These are phyloP conservation scores for Fusarium continuum DNA, from an alignment of 2,329 filamentous ascomycete genomes.

Conservation along the genomic window DNA sequence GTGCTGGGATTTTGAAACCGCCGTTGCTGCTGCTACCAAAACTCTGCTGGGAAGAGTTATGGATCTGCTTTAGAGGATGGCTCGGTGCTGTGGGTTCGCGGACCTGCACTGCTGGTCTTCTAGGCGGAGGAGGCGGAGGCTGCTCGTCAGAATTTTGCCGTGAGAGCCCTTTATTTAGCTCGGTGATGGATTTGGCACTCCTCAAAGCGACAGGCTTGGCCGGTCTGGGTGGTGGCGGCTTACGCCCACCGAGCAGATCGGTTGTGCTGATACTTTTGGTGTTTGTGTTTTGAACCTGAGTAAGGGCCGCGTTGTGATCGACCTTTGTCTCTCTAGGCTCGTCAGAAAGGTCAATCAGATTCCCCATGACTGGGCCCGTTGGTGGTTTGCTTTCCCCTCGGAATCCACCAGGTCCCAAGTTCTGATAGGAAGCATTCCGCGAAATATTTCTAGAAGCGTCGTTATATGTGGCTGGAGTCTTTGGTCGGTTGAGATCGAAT, in stretches of 20 bases:
- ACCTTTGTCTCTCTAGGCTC: conserved; percentile 55
- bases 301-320: conserved; percentile 48
- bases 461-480: conserved; percentile 42
- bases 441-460: conserved; percentile 33
- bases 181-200: conserved; percentile 51
- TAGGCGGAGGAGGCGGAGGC: conserved; percentile 49
- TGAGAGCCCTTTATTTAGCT: conserved; percentile 37
- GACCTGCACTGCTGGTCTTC: conserved; percentile 44
- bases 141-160: conserved; percentile 27
- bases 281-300: conserved; percentile 42
- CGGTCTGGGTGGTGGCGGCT: conserved; percentile 63
- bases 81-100: conserved; percentile 39
- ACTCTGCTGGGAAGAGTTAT: conserved; percentile 52
- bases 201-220: conserved; percentile 66
- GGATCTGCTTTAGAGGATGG: conserved; percentile 54
- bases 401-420: conserved; percentile 31
- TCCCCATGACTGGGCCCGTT: conserved; percentile 59
- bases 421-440: conserved; percentile 41
- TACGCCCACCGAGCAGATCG: conserved; percentile 46
- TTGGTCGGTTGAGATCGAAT: conserved; percentile 46
- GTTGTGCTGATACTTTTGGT: conserved; percentile 40
- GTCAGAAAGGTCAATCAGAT: conserved; percentile 68
- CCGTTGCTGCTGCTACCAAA: conserved; percentile 34
- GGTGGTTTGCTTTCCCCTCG: conserved; percentile 40
- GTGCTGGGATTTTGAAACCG: conserved; percentile 24